These are phyloP conservation scores for Chaetomium sp. DNA, from an alignment of 2,329 filamentous ascomycete species.

Conservation along the genomic window DNA sequence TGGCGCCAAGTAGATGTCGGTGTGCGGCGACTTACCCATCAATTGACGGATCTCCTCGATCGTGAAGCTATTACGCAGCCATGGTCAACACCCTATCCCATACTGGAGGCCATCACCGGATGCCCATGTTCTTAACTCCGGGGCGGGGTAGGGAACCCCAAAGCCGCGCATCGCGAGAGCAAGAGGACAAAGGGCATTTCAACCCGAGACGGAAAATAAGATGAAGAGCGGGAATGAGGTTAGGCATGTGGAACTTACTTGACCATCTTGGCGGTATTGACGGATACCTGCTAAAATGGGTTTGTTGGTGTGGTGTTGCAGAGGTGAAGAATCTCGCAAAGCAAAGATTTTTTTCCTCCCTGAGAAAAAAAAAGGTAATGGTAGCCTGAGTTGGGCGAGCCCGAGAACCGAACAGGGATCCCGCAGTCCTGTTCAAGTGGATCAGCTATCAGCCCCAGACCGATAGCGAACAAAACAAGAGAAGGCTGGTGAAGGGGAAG, in stretches of 20 bases:
- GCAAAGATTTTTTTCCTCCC: slow-evolving; percentile 22
- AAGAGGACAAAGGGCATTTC: background rate
- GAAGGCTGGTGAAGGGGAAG: slow-evolving; percentile 11
- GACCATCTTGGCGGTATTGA: slow-evolving; percentile 94
- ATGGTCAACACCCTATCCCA: slow-evolving; percentile 42
- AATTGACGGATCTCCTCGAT: slow-evolving; percentile 81
- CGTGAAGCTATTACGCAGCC: slow-evolving; percentile 70
- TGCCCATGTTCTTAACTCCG: slow-evolving; percentile 34
- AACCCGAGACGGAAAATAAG: background rate
- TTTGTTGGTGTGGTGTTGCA: slow-evolving; percentile 18
- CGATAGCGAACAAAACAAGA: slow-evolving; percentile 20
- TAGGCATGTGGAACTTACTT: slow-evolving; percentile 65
- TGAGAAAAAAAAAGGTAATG: background rate
- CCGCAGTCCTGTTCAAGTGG: slow-evolving; percentile 17
- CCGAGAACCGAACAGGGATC: slow-evolving; percentile 18
- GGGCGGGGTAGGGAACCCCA: slow-evolving; percentile 27
- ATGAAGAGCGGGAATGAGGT: slow-evolving; percentile 1
- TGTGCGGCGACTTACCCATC: slow-evolving; percentile 50
- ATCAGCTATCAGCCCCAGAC: slow-evolving; percentile 25
- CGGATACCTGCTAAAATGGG: slow-evolving; percentile 27
- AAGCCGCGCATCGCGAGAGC: slow-evolving; percentile 2
- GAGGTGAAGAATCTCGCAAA: slow-evolving; percentile 18
- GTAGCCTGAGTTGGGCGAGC: slow-evolving; percentile 13
- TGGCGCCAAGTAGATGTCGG: too few relatives aligned
- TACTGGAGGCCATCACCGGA: background rate